Conservation (phyloP, 73 alveolate species). For the Tetrahymena malaccensis region DNA sequence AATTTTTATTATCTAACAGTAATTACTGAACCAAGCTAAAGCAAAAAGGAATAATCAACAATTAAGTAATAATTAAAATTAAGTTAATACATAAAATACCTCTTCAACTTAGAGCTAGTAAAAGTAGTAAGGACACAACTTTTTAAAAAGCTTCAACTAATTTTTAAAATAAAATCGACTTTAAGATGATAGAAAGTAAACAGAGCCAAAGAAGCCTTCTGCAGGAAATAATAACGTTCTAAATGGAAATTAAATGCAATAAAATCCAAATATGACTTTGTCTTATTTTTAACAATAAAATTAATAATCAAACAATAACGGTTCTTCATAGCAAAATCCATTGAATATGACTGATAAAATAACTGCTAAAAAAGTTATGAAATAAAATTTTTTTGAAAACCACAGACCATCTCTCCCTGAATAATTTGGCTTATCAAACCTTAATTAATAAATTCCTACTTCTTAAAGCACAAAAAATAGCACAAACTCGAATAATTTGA, state of each 20-base stretch:
- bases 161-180: neutral
- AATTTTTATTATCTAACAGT: neutral
- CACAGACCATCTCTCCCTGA: neutral
- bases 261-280: neutral
- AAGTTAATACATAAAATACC: neutral
- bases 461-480: neutral
- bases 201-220: neutral
- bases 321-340: neutral
- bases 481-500: neutral
- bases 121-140: neutral
- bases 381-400: neutral
- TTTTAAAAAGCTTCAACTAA: neutral
- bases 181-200: neutral
- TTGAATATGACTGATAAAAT: neutral
- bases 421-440: neutral
- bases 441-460: neutral
- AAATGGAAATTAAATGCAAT: neutral
- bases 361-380: neutral
- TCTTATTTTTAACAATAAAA: neutral
- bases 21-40: neutral
- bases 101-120: neutral
- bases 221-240: neutral
- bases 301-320: neutral
- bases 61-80: neutral
- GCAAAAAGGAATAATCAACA: neutral